phyloP scores from a whole-genome alignment of 306 rosid genomes.

The Morella rubra region DNA sequence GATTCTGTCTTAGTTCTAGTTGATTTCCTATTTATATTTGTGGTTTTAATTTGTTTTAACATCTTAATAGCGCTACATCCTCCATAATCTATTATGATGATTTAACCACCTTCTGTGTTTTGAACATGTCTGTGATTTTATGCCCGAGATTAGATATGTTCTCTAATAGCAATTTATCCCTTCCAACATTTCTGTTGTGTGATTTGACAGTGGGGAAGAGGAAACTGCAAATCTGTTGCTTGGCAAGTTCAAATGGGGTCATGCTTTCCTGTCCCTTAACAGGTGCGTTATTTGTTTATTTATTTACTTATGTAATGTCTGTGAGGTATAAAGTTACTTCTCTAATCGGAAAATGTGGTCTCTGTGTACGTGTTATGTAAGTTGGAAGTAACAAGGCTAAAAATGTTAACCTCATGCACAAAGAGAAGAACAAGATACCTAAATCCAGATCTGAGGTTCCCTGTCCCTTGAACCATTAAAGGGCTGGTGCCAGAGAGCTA shows the following conservation, averaged over 20 bases:
- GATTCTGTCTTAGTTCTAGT: neutral
- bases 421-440: neutral
- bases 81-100: neutral
- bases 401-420: neutral
- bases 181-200: constrained; percentile 12
- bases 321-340: neutral
- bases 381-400: constrained; percentile 11
- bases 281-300: constrained; percentile 43
- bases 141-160: constrained; percentile 6
- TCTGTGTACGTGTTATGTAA: neutral
- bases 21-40: neutral
- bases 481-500: neutral
- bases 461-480: neutral
- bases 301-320: neutral
- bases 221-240: constrained; percentile 87
- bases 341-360: constrained; percentile 1
- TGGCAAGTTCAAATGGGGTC: constrained; percentile 98
- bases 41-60: neutral
- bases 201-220: constrained; percentile 77
- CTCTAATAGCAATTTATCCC: neutral
- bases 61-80: neutral
- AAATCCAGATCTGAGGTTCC: neutral
- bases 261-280: constrained; percentile 79
- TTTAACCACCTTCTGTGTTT: constrained; percentile 3
- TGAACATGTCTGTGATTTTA: constrained; percentile 12